Evolutionary conservation across 2,329 filamentous ascomycete species (phyloP), one percentile per base, ranked within the genome.

Genomic region (Myriosclerotinia scirpicola): DNA sequence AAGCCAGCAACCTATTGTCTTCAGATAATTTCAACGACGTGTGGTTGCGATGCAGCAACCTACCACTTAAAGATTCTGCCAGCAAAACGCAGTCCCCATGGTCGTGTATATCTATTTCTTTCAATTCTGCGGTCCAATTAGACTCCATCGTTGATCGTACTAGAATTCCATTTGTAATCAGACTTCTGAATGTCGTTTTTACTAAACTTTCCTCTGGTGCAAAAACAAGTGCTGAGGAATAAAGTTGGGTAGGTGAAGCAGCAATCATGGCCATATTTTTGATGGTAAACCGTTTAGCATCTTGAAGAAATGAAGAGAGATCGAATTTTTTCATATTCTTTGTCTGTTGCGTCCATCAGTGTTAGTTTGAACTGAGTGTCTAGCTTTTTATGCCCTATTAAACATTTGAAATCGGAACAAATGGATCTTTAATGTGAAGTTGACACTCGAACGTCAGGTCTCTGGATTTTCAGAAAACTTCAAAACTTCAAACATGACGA

Each of bases 151-250:
- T 55, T 20, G 67, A 60, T 55, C 36, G n/a, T 40, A 17, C 30
- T 20, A 34, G 40, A 11, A 71, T 70, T 68, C 64, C 58, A 40
- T 2, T 9, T 15, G 50, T 38, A 20, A 61, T 38, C 22, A 9
- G n/a, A 38, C 67, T 36, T 15, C 54, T 12, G 50, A 69, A 73
- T 12, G 11, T 46, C 20, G 53, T 67, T 30, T 74, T 70, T 15
- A 77, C 54, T 30, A 73, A 64, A 62, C 75, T 77, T 14, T 65
- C 44, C 38, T 69, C 53, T 46, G 75, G 77, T 12, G 74, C 71
- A 69, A 79, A 79, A 48, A 69, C 68, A 34, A 70, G 74, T n/a
- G 63, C 75, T 44, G 70, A 77, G 54, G 60, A 74, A 68, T 80
- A 79, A 61, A 72, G 56, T 67, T 80, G 77, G 8, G 73, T 68